Evolutionary conservation across 2,329 filamentous ascomycete species (phyloP).

Genomic region (Intubia oerlemansii): DNA sequence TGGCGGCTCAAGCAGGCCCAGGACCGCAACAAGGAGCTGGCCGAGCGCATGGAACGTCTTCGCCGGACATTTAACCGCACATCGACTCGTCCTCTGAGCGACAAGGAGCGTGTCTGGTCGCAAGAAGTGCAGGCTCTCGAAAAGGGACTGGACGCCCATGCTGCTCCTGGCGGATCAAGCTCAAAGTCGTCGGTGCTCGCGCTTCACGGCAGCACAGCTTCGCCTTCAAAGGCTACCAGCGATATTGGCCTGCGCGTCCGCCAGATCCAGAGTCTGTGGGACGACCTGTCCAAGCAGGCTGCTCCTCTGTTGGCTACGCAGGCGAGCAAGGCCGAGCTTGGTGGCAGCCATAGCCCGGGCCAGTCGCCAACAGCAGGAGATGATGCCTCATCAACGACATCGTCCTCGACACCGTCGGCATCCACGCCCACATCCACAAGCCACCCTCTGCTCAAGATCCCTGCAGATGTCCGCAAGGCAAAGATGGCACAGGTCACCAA

Average conservation of each 20-base stretch:
- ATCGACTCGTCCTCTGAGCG: constrained; percentile 31
- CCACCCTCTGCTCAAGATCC: constrained; percentile 26
- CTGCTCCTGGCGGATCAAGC: too few species aligned
- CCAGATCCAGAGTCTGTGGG: constrained; percentile 30
- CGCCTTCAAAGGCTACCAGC: constrained; percentile 15
- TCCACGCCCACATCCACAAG: too few species aligned
- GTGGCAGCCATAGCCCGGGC: too few species aligned
- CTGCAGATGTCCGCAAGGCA: constrained; percentile 35
- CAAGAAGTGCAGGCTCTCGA: constrained; percentile 19
- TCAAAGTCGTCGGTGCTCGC: constrained; percentile 7
- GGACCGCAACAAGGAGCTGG: constrained; percentile 32
- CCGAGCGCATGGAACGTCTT: constrained; percentile 37
- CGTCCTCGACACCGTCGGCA: constrained; percentile 9
- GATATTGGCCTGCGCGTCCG: constrained; percentile 34
- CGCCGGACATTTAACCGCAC: constrained; percentile 26
- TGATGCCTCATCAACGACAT: constrained; percentile 3
- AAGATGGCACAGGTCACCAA: constrained; percentile 43
- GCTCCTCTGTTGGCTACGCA: constrained; percentile 16
- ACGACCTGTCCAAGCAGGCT: constrained; percentile 30
- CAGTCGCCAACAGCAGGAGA: too few species aligned
- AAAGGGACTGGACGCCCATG: constrained; percentile 19
- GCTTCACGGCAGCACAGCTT: constrained; percentile 9
- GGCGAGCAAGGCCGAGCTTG: not conserved
- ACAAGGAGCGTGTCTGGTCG: constrained; percentile 34
- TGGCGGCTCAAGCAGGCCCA: constrained; percentile 32